Evolutionary conservation across 176 grass and related monocot genomes (phyloP), one percentile per base, ranked within the genome.

Genomic region (Otatea glauca): DNA sequence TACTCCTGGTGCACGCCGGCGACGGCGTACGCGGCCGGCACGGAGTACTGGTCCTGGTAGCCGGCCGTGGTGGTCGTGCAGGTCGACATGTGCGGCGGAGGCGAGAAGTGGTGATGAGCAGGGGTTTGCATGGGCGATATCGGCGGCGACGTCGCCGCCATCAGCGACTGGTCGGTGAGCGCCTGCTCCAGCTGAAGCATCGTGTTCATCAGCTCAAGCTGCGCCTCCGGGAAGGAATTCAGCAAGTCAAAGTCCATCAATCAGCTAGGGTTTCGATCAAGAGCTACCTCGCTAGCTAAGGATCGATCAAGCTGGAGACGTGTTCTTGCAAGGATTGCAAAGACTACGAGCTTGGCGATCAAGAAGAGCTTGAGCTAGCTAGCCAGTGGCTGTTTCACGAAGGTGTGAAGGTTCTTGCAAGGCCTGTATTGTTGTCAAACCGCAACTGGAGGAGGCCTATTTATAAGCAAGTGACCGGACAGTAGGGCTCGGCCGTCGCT

Each of bases 121-220:
- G 82, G 49, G 43, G 75, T 79, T 3, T 81, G 38, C 41, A 81
- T 9, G 58, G 89, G 86, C 11, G 92, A 91, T 77, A 86, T 65
- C 27, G 86, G 81, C 29, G 84, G 84, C 60, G 89, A 87, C 5
- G 71, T 21, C 7, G 13, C 41, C 34, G 18, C 43, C 84, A 62
- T 50, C 13, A 81, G 15, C 9, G 87, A 79, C 61, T 81, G 75
- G 43, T 91, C 85, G 38, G 49, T 74, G 32, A 86, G 60, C 14
- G n/a, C 83, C 81, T 97, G 85, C 84, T 91, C 88, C 47, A 94
- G 86, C 86, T 94, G 86, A 41, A 97, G 88, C 95, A 92, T 94
- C 44, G 78, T 94, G 86, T 89, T 92, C 92, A 97, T 92, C 64
- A 94, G 86, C 83, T 94, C 92, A 0, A 91, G 76, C 80, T 97